Base-by-base conservation (phyloP, 106 monocot species). In the Platanthera guangdongensis region DNA sequence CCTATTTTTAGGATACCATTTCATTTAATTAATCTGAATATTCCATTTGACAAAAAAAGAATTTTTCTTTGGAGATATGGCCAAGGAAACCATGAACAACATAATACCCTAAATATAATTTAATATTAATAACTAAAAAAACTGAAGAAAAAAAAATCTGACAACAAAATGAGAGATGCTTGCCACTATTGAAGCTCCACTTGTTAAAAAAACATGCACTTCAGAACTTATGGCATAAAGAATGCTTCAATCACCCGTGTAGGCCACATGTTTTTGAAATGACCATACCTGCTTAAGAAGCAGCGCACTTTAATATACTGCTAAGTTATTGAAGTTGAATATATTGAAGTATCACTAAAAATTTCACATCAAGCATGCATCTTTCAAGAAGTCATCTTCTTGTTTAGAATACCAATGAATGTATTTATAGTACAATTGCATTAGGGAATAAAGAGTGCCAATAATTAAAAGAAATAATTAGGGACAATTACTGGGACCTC, bases 241-340 rank as follows among this genome's bases (percentile, higher is more conserved):
- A 72, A 72, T 72, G n/a, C 72, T 72, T 21, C 51, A 22, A 46
- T 72, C 19, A 70, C n/a, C 51, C 16, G 9, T 21, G 51, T 50
- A 51, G 8, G 50, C 49, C n/a, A n/a, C 49, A 51, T 4, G 21
- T 51, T 50, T 72, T 51, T 72, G 72, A 21, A 51, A 72, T 70
- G 47, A 50, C 22, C 50, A 21, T 72, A 72, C 51, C 51, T 72
- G 18, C 72, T 21, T 51, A 50, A 72, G 51, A 72, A 72, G 45
- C 49, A 51, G 15, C n/a, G n/a, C 49, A 51, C 51, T 51, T 22
- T 46, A 51, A 72, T 50, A 51, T 22, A 51, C 49, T 9, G 21
- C 72, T 21, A 16, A 48, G 7, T 47, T 9, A 12, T 15, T 70
- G 6, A 70, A 48, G 45, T 70, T 45, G 70, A 70, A 22, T 64